Base-by-base conservation (phyloP, 2,329 filamentous ascomycete species). In the Aspergillus candidus region DNA sequence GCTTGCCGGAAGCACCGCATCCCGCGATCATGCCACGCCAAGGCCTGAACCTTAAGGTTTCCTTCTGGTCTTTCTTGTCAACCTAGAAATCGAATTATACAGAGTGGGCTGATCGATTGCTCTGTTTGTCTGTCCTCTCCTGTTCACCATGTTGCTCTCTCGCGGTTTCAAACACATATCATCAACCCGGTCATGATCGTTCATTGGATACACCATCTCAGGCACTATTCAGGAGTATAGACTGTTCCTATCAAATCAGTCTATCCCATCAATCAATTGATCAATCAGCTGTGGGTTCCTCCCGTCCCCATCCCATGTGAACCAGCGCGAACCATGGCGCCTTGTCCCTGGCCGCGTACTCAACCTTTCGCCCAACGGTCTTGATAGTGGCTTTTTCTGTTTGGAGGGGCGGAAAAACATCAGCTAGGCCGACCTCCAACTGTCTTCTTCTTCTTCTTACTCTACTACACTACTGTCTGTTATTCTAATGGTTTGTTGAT, bases 21-120 rank as follows among this genome's bases (percentile, higher is more conserved):
- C 52, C 60, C 59, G 59, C 53, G 60, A 62, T 62, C 59, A 62
- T 62, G 61, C 59, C 57, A 56, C 52, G 45, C 31, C 37, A 38
- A 17, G 35, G 7, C 30, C 13, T n/a, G 29, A 38, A 14, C 34
- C 18, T 32, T 32, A 15, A 40, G 42, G 36, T 32, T 35, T 35
- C 34, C 29, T 39, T 12, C 27, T 15, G 15, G 15, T 15, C 41
- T 39, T 29, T 41, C 29, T 32, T 17, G 4, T 35, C 17, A 22
- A 32, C 18, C 18, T 38, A 10, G 18, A 11, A 13, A 18, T 30
- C 35, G 35, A 29, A 10, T 6, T 11, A 38, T 27, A 7, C 18
- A 13, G 17, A 13, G 12, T 38, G 17, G n/a, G n/a, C 18, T 37
- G 11, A 27, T 8, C 11, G 11, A 37, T 37, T 38, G 12, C n/a